Evolutionary conservation across 345 rosid genomes (phyloP).

Genomic region (Dipteronia dyeriana): DNA sequence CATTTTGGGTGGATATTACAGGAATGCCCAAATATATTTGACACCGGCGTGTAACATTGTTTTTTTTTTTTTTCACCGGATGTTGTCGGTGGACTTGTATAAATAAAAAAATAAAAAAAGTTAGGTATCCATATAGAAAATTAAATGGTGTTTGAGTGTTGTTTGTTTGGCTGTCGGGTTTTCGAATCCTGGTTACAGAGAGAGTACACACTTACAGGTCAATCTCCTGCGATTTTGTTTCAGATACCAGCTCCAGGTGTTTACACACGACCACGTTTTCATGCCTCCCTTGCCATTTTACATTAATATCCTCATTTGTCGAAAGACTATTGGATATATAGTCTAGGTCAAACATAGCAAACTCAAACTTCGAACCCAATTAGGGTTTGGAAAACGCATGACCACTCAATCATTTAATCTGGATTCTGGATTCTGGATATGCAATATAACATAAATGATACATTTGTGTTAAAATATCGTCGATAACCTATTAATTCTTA

Average conservation of each 20-base stretch:
- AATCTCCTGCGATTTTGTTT: constrained; percentile 19
- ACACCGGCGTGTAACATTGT: neutral
- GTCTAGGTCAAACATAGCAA: too few species aligned
- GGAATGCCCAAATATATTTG: constrained; percentile 13
- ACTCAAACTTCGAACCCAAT: too few species aligned
- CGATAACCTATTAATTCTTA: too few species aligned
- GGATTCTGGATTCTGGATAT: too few species aligned
- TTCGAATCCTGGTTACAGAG: constrained; percentile 22
- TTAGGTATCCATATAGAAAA: constrained; percentile 15
- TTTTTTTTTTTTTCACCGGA: constrained; percentile 24
- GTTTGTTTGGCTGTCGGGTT: constrained; percentile 45
- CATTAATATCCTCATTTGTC: neutral
- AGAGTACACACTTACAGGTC: constrained; percentile 17
- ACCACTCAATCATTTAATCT: too few species aligned
- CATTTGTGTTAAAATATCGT: too few species aligned
- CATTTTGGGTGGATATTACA: neutral
- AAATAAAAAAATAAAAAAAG: neutral
- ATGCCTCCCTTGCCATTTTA: neutral
- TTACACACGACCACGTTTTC: constrained; percentile 22
- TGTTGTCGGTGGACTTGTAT: constrained; percentile 45
- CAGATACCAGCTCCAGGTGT: constrained; percentile 7
- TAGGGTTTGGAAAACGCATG: too few species aligned
- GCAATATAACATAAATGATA: too few species aligned
- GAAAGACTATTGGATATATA: too few species aligned
- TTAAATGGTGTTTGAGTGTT: constrained; percentile 24